A percentile compares a stretch with the other conserved stretches of the same genome.
These are phyloP conservation scores for Pichia phayaonensis DNA, from an alignment of 805 yeast species.

Conservation along the genomic window DNA sequence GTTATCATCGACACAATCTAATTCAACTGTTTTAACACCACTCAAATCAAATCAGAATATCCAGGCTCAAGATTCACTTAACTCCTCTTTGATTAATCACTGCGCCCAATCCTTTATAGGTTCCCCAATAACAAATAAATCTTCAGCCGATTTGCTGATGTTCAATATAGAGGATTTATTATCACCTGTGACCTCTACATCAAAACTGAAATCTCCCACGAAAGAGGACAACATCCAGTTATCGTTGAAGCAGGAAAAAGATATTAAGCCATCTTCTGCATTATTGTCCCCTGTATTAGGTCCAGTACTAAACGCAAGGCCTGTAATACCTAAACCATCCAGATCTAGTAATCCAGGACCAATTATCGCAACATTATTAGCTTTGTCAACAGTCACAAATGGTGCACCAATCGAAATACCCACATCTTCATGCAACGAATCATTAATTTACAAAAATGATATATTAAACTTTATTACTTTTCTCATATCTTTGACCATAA, in stretches of 20 bases:
- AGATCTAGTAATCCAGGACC: slow-evolving; percentile 19
- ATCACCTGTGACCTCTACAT: not conserved
- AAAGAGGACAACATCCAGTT: too few relatives aligned
- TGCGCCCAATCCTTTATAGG: not conserved
- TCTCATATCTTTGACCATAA: not conserved
- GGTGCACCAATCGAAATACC: slow-evolving; percentile 12
- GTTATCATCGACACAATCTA: not conserved
- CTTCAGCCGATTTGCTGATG: slow-evolving; percentile 1
- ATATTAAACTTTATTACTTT: not conserved
- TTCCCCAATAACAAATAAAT: not conserved
- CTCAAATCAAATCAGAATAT: not conserved
- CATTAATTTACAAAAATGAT: not conserved
- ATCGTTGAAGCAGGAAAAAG: not conserved
- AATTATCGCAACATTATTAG: slow-evolving; percentile 25
- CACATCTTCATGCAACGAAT: not conserved
- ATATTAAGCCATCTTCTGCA: not conserved
- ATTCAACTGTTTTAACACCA: not conserved
- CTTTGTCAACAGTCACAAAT: slow-evolving; percentile 20
- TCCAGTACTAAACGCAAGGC: not conserved
- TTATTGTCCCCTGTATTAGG: not conserved
- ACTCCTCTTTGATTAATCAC: not conserved
- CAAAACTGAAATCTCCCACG: too few relatives aligned
- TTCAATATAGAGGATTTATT: slow-evolving; percentile 4
- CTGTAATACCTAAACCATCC: not conserved
- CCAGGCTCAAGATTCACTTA: too few relatives aligned